These are phyloP conservation scores for Torulaspora quercuum DNA, from an alignment of 805 yeast genomes.

Conservation along the genomic window DNA sequence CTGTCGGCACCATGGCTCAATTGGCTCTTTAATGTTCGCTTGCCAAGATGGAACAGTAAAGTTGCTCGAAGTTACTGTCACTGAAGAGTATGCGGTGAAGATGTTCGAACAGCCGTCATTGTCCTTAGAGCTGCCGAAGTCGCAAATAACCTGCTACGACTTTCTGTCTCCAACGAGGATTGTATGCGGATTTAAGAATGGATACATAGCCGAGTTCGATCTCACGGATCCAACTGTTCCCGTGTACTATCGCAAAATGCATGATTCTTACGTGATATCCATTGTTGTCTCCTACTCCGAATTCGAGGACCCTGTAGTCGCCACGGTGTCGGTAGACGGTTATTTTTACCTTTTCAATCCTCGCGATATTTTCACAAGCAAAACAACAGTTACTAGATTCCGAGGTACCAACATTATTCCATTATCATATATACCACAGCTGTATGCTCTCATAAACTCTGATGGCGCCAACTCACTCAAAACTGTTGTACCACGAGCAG, in stretches of 20 bases:
- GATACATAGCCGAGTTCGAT: constrained; percentile 56
- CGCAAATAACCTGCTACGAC: constrained; percentile 46
- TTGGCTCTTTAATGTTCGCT: constrained; percentile 49
- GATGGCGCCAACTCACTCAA: constrained; percentile 43
- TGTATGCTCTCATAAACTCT: constrained; percentile 39
- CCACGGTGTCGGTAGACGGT: constrained; percentile 44
- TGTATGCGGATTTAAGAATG: constrained; percentile 57
- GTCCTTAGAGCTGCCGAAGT: constrained; percentile 27
- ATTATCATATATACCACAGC: constrained; percentile 32
- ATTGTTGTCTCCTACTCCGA: constrained; percentile 38
- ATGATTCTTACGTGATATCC: constrained; percentile 39
- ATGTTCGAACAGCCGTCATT: constrained; percentile 27
- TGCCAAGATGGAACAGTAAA: constrained; percentile 59
- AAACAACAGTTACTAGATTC: constrained; percentile 31
- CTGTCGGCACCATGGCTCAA: constrained; percentile 17
- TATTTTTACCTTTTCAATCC: constrained; percentile 38
- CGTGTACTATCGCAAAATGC: constrained; percentile 39
- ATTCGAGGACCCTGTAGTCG: constrained; percentile 35
- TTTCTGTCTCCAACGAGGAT: constrained; percentile 44
- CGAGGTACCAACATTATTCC: constrained; percentile 35
- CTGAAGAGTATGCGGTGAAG: constrained; percentile 15
- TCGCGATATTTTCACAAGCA: constrained; percentile 33
- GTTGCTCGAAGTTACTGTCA: constrained; percentile 40
- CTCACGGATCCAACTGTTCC: constrained; percentile 36
- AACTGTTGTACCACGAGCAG: constrained; percentile 39